Evolutionary conservation across 179 eudicot species (phyloP), one percentile per base, ranked within the genome.

Genomic region (Pouteria campechiana): DNA sequence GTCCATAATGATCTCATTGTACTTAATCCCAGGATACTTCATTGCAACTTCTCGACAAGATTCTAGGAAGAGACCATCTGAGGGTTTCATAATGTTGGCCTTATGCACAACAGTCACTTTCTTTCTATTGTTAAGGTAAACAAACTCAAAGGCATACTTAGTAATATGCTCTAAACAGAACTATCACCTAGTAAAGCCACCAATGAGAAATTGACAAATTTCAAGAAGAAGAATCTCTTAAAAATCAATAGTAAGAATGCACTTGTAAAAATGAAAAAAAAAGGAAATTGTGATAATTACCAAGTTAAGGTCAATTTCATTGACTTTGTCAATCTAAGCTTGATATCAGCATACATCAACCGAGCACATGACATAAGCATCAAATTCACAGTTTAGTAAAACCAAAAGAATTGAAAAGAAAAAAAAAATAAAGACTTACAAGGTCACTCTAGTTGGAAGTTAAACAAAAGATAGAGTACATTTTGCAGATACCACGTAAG

Each of bases 141-240:
- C 94, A 64, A 79, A 83, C 63, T 83, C 94, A 35, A 87, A 87
- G 31, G 96, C 96, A 57, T 83, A 87, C 41, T 77, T 72, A 37
- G 96, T 90, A 53, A 87, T 77, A 11, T 94, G 81, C 50, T 86
- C 96, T n/a, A 94, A 86, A 58, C 94, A 79, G 58, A 76, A 83
- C 75, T 86, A 85, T 75, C 62, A 85, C 93, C 93, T 81, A 58
- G 58, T 58, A 41, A 53, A 64, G 41, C 10, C 25, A 48, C 62
- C 25, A 41, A 44, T 61, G 36, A 61, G 72, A 59, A 32, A 30
- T 3, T n/a, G n/a, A 40, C 16, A 4, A 7, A 9, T n/a, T n/a
- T n/a, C n/a, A n/a, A n/a, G n/a, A n/a, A n/a, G n/a, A n/a, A n/a
- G n/a, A n/a, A n/a, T n/a, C n/a, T n/a, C n/a, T n/a, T n/a, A n/a